Percentiles rank a stretch among this genome's conserved stretches.
These are phyloP conservation scores for Cyathus striatus DNA, from an alignment of 768 basidiomycete genomes.

Conservation along the genomic window DNA sequence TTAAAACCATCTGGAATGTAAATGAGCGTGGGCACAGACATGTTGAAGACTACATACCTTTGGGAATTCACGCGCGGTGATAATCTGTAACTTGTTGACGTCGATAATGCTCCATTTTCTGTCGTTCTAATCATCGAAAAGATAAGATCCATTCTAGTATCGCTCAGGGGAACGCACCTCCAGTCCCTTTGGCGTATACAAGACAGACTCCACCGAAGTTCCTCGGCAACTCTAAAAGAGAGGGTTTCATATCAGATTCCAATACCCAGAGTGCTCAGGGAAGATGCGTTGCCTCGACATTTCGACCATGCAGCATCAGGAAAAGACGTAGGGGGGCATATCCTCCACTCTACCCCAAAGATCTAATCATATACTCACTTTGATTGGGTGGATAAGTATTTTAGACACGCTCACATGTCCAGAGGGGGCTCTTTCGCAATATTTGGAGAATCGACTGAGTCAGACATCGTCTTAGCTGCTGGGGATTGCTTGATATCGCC, in stretches of 20 bases:
- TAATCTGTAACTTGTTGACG: conserved; percentile 40
- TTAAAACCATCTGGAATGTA: conserved; percentile 54
- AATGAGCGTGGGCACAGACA: background rate
- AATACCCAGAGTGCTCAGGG: too few relatives aligned
- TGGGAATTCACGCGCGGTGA: conserved; percentile 64
- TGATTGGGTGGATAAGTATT: conserved; percentile 65
- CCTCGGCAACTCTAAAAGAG: conserved; percentile 65
- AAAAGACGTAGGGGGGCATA: background rate
- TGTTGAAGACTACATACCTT: conserved; percentile 36
- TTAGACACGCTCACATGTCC: conserved; percentile 43
- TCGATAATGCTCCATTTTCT: conserved; percentile 69
- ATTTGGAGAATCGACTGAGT: too few relatives aligned
- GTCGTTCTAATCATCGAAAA: conserved; percentile 51
- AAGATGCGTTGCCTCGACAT: too few relatives aligned
- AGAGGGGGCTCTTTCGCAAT: conserved; percentile 7
- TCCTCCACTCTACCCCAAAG: too few relatives aligned
- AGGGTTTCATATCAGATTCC: too few relatives aligned
- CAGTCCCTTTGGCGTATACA: conserved; percentile 58
- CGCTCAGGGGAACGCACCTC: conserved; percentile 38
- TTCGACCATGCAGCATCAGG: too few relatives aligned
- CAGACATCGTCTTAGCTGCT: too few relatives aligned
- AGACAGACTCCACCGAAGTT: conserved; percentile 49
- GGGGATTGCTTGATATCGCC: too few relatives aligned
- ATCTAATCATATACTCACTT: conserved; percentile 32
- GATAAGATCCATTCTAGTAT: background rate